These are phyloP conservation scores for Daldinia sp. DNA, from an alignment of 2,329 filamentous ascomycete genomes.

Conservation along the genomic window DNA sequence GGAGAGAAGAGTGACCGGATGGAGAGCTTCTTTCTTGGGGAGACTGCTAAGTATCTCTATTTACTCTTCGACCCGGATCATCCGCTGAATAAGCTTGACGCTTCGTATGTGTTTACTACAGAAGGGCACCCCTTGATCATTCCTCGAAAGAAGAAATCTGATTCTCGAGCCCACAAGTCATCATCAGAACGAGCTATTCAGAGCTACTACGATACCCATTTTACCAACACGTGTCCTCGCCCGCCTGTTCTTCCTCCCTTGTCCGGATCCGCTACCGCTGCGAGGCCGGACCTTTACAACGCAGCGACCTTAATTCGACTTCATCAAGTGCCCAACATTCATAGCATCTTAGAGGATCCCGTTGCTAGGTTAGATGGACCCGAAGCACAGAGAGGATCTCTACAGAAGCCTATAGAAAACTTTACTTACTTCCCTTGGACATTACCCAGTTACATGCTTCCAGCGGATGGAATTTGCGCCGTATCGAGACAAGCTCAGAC, in stretches of 20 bases:
- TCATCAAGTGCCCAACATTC: conserved; percentile 75
- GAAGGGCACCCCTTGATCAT: conserved; percentile 94
- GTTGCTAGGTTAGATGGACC: conserved; percentile 22
- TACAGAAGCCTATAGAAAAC: conserved; percentile 68
- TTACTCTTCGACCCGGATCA: conserved; percentile 87
- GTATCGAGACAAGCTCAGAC: conserved; percentile 75
- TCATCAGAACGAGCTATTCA: conserved; percentile 42
- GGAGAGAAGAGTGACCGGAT: conserved; percentile 92
- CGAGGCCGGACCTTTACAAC: conserved; percentile 84
- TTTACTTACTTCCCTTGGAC: conserved; percentile 95
- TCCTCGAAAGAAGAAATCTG: conserved; percentile 58
- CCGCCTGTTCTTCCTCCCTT: conserved; percentile 68
- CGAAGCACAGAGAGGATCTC: conserved; percentile 13
- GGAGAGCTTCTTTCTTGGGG: conserved; percentile 98
- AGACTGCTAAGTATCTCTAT: conserved; percentile 96
- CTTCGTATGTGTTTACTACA: conserved; percentile 91
- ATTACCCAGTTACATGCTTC: conserved; percentile 77
- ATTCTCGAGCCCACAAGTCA: conserved; percentile 39
- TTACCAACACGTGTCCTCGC: conserved; percentile 71
- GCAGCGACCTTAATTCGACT: conserved; percentile 85
- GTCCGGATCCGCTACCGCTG: conserved; percentile 80
- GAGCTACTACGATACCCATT: conserved; percentile 54
- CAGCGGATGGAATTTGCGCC: conserved; percentile 78
- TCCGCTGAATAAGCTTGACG: conserved; percentile 86
- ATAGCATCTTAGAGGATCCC: conserved; percentile 50